Evolutionary conservation across 179 eudicot genomes (phyloP).

Genomic region (Corrigiola litoralis): DNA sequence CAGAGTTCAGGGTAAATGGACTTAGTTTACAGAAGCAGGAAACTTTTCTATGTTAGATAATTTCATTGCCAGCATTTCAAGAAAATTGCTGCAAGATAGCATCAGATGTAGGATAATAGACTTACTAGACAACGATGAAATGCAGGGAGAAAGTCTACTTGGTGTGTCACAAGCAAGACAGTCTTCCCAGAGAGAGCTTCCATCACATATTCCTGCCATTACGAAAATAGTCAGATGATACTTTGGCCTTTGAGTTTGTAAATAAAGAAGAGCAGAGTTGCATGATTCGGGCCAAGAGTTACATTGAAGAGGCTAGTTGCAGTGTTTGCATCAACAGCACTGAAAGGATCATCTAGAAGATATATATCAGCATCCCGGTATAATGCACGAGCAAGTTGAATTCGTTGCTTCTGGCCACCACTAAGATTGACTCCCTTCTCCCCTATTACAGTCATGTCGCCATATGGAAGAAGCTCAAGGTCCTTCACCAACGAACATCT

Average conservation of each 20-base stretch:
- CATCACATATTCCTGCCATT: conserved; percentile 68
- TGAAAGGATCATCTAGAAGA: conserved; percentile 84
- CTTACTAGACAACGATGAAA: conserved; percentile 69
- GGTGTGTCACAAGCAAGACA: conserved; percentile 77
- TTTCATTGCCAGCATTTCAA: too few relatives aligned
- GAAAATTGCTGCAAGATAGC: too few relatives aligned
- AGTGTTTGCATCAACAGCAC: conserved; percentile 94
- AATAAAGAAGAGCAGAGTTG: background rate
- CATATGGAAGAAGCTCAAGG: conserved; percentile 61
- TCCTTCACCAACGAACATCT: conserved; percentile 68
- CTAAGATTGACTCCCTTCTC: too few relatives aligned
- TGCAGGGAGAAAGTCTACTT: too few relatives aligned
- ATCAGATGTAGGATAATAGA: background rate
- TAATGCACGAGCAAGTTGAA: too few relatives aligned
- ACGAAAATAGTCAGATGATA: too few relatives aligned
- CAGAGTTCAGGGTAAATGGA: too few relatives aligned
- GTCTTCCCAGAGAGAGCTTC: conserved; percentile 68
- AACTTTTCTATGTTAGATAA: too few relatives aligned
- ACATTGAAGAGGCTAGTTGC: conserved; percentile 69
- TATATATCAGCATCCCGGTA: conserved; percentile 75
- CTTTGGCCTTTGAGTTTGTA: too few relatives aligned
- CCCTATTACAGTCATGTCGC: too few relatives aligned
- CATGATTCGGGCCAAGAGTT: background rate
- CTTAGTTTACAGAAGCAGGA: too few relatives aligned
- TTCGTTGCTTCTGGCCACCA: too few relatives aligned